phyloP scores from a whole-genome alignment of 2,329 filamentous ascomycete species.

The Penicillium hordei region DNA sequence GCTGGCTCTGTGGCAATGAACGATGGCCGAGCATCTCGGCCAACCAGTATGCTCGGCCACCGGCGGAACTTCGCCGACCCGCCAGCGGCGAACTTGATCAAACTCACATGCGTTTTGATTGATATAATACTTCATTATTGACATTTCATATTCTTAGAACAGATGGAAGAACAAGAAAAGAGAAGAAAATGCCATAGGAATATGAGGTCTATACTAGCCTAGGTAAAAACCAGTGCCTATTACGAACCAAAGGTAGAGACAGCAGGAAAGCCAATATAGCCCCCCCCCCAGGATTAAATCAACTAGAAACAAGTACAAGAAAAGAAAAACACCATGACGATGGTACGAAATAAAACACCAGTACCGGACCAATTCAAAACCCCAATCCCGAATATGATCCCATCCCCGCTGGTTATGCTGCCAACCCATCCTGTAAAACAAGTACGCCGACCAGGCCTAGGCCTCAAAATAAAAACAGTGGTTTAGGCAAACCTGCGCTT shows the following conservation, averaged over 20 bases:
- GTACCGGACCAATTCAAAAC: not conserved
- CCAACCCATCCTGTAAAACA: slow-evolving; percentile 4
- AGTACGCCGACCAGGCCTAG: slow-evolving; percentile 5
- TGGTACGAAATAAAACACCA: slow-evolving; percentile 17
- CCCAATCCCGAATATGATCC: not conserved
- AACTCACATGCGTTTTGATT: not conserved
- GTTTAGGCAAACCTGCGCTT: slow-evolving; percentile 30
- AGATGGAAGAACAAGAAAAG: not conserved
- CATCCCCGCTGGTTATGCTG: slow-evolving; percentile 5
- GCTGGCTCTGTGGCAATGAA: not conserved
- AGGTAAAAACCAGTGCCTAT: not conserved
- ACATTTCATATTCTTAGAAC: too few relatives aligned
- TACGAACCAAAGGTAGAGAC: not conserved
- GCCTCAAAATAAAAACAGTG: slow-evolving; percentile 12
- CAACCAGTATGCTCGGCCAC: not conserved
- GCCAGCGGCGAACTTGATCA: not conserved
- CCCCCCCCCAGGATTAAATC: not conserved
- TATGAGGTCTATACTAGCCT: not conserved
- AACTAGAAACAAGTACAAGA: slow-evolving; percentile 14
- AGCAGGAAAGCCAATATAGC: not conserved
- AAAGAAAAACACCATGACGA: slow-evolving; percentile 9
- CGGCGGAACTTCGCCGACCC: slow-evolving; percentile 4
- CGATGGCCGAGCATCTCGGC: not conserved
- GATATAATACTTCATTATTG: not conserved
- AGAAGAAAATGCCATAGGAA: too few relatives aligned